These are phyloP conservation scores for Epichloe elymi DNA, from an alignment of 2,329 filamentous ascomycete genomes.

Conservation along the genomic window DNA sequence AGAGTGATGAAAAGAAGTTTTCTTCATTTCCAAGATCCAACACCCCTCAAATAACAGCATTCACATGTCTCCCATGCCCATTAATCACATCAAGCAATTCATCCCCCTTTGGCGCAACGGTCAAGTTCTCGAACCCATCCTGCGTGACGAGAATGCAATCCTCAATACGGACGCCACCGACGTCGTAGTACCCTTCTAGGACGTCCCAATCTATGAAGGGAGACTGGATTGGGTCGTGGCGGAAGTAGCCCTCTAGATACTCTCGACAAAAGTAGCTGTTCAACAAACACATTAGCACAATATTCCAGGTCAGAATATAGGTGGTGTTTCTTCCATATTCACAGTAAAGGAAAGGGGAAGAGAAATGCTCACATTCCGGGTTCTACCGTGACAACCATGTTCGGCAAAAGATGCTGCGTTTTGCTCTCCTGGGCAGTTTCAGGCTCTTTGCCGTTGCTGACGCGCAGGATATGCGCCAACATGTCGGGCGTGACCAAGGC, in stretches of 20 bases:
- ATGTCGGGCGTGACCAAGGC: constrained; percentile 25
- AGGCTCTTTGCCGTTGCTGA: constrained; percentile 1
- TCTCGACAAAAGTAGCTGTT: constrained; percentile 59
- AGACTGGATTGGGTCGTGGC: constrained; percentile 42
- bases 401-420: constrained; percentile 34
- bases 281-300: neutral
- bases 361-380: constrained; percentile 48
- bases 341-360: neutral
- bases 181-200: constrained; percentile 56
- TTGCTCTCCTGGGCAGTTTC: constrained; percentile 13
- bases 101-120: constrained; percentile 62
- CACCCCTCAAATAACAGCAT: neutral
- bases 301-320: neutral
- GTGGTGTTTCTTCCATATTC: neutral
- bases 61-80: constrained; percentile 9
- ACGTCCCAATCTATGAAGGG: constrained; percentile 52
- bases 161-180: constrained; percentile 88
- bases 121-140: constrained; percentile 71
- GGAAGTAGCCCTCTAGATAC: constrained; percentile 58
- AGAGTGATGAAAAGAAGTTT: too few relatives aligned
- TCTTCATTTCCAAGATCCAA: too few relatives aligned
- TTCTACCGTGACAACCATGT: constrained; percentile 68
- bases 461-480: constrained; percentile 11
- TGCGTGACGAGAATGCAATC: constrained; percentile 76
- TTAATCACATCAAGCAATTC: constrained; percentile 54